Evolutionary conservation across 305 asterid genomes (phyloP).

Genomic region (Fraxinus sp.): DNA sequence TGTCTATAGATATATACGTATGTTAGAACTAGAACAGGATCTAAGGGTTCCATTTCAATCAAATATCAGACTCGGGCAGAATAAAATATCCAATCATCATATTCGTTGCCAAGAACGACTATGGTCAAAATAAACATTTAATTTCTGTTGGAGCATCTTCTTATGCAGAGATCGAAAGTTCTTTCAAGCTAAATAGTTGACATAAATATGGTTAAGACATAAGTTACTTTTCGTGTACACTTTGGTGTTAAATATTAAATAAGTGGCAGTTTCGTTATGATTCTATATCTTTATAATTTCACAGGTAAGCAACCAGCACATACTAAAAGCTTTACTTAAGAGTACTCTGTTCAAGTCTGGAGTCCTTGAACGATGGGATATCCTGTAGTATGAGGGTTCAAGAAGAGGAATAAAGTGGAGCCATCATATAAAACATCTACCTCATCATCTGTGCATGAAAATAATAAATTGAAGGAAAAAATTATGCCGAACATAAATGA

Average conservation of each 20-base stretch:
- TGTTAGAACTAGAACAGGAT: background rate
- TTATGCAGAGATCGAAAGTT: background rate
- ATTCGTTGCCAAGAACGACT: background rate
- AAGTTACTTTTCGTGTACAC: background rate
- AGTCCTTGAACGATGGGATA: background rate
- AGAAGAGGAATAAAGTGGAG: background rate
- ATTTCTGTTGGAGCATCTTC: conserved; percentile 5
- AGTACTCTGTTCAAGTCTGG: conserved; percentile 9
- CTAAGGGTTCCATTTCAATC: background rate
- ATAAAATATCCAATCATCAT: background rate
- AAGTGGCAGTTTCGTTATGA: too few species aligned
- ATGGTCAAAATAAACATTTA: background rate
- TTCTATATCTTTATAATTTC: background rate
- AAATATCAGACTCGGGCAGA: background rate
- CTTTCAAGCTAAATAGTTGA: background rate
- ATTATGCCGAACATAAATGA: conserved; percentile 15
- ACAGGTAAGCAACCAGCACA: background rate
- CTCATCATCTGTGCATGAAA: conserved; percentile 13
- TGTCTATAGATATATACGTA: background rate
- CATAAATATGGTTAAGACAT: background rate
- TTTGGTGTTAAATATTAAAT: background rate
- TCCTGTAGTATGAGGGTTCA: background rate
- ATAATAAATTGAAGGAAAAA: background rate
- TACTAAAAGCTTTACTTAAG: background rate
- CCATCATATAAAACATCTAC: background rate